Percentiles rank a stretch among this genome's conserved stretches.
Conservation (phyloP, 2,329 filamentous ascomycete species). For the Fusarium duplospermum region DNA sequence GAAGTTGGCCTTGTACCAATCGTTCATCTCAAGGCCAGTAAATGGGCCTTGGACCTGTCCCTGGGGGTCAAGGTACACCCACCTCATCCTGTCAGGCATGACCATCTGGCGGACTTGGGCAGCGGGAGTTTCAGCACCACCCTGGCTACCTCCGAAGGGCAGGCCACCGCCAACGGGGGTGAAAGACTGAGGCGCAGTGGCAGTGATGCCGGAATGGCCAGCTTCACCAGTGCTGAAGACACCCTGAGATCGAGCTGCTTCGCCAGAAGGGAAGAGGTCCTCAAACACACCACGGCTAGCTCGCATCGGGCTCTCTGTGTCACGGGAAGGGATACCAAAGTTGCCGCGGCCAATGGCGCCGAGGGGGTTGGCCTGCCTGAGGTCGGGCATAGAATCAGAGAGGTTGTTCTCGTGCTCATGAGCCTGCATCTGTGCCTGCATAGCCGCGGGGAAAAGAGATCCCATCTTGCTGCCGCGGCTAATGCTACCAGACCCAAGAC, state of each 20-base stretch:
- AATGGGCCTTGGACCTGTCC: constrained; percentile 93
- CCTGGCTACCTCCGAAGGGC: constrained; percentile 51
- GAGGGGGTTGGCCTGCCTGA: constrained; percentile 71
- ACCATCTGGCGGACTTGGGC: constrained; percentile 91
- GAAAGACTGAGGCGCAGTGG: constrained; percentile 50
- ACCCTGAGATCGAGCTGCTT: constrained; percentile 48
- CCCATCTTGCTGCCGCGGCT: constrained; percentile 85
- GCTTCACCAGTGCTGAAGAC: constrained; percentile 54
- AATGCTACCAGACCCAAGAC: constrained; percentile 71
- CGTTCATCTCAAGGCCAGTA: constrained; percentile 98
- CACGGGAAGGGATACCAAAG: constrained; percentile 65
- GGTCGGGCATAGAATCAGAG: constrained; percentile 68
- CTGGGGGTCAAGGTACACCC: constrained; percentile 97
- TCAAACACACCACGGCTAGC: constrained; percentile 66
- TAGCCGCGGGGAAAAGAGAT: constrained; percentile 85
- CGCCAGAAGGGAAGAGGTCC: constrained; percentile 61
- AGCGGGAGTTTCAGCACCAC: constrained; percentile 63
- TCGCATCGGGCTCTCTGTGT: constrained; percentile 70
- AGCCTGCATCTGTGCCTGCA: constrained; percentile 90
- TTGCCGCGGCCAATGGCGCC: constrained; percentile 74
- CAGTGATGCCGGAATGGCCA: constrained; percentile 49
- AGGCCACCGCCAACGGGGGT: constrained; percentile 51
- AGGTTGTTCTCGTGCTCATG: constrained; percentile 74
- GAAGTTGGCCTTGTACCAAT: constrained; percentile 99
- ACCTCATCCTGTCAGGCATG: constrained; percentile 98